Percentiles rank a stretch among this genome's conserved stretches.
Conservation (phyloP, 345 rosid species). For the Pugionium dolabratum region DNA sequence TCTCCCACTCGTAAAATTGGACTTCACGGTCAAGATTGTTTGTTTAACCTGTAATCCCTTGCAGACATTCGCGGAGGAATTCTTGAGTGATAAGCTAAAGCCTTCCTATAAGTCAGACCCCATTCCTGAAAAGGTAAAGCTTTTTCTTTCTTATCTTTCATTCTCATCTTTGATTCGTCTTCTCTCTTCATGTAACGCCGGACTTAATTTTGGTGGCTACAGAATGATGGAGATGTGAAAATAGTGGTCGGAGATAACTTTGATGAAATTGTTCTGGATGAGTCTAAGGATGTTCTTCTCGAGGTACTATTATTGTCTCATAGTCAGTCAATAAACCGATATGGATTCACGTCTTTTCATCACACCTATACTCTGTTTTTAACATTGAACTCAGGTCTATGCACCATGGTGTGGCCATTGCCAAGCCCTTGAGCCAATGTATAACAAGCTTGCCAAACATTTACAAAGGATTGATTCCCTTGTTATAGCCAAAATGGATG, state of each 20-base stretch:
- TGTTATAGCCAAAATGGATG: slow-evolving; percentile 98
- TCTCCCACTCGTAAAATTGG: not conserved
- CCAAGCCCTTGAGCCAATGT: slow-evolving; percentile 90
- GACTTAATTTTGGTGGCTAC: slow-evolving; percentile 25
- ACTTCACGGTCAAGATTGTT: not conserved
- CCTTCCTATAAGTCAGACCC: slow-evolving; percentile 96
- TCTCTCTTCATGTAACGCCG: slow-evolving; percentile 23
- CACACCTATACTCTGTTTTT: not conserved
- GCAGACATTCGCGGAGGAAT: slow-evolving; percentile 71
- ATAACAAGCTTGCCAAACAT: slow-evolving; percentile 92
- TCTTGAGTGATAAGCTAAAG: slow-evolving; percentile 75
- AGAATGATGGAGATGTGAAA: slow-evolving; percentile 98
- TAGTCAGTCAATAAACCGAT: not conserved
- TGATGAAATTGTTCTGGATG: slow-evolving; percentile 89
- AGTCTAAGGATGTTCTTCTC: slow-evolving; percentile 93
- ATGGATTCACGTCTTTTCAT: slow-evolving; percentile 11
- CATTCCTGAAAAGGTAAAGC: slow-evolving; percentile 74
- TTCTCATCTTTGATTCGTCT: slow-evolving; percentile 8
- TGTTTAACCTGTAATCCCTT: slow-evolving; percentile 11
- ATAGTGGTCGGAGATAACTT: slow-evolving; percentile 91
- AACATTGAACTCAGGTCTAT: slow-evolving; percentile 57
- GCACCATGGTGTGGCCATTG: slow-evolving; percentile 99
- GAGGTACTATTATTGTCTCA: slow-evolving; percentile 56
- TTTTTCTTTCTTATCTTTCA: slow-evolving; percentile 23
- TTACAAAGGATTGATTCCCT: slow-evolving; percentile 72